Conservation (phyloP, 192 early-diverging fungal genomes). For the Linnemannia elongata region DNA sequence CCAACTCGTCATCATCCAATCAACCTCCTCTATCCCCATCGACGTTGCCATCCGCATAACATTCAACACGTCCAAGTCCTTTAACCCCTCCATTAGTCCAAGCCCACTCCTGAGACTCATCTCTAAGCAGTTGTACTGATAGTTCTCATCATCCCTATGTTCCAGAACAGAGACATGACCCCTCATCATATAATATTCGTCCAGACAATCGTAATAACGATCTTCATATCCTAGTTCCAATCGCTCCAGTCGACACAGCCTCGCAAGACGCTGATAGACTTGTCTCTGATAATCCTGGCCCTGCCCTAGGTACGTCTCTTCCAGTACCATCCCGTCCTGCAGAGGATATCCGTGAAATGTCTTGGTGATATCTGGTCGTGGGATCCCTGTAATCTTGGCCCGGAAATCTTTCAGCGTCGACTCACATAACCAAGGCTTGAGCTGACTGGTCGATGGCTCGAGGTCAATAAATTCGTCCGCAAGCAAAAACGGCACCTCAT, state of each 20-base stretch:
- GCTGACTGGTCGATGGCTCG: not conserved
- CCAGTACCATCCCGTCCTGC: not conserved
- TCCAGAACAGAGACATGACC: not conserved
- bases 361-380: not conserved
- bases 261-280: not conserved
- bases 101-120: constrained; percentile 10
- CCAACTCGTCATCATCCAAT: not conserved
- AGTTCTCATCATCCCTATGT: not conserved
- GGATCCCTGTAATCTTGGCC: not conserved
- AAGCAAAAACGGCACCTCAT: too few species aligned
- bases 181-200: not conserved
- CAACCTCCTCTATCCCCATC: not conserved
- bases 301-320: too few species aligned
- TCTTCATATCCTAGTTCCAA: not conserved
- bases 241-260: not conserved
- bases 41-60: not conserved
- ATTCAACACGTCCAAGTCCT: not conserved
- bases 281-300: not conserved
- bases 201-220: not conserved
- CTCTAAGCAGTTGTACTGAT: not conserved
- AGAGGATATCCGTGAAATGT: too few species aligned
- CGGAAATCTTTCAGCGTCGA: not conserved
- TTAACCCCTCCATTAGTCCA: not conserved
- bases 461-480: constrained; percentile 11
- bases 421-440: constrained; percentile 1